Evolutionary conservation across 345 rosid genomes (phyloP).

Genomic region (Acer campestre): DNA sequence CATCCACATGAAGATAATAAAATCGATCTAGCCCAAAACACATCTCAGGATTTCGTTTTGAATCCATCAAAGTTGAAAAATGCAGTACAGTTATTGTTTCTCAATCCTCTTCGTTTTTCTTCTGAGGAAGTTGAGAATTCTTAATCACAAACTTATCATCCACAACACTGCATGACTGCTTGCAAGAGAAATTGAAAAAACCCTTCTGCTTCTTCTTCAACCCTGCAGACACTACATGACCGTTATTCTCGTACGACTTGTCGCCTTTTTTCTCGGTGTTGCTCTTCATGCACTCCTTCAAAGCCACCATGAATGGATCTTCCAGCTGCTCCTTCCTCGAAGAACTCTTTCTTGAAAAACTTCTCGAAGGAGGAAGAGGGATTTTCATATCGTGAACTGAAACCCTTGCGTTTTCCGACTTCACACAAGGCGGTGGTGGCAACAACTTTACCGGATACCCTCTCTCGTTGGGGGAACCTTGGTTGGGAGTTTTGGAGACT

Average conservation of each 20-base stretch:
- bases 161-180: constrained; percentile 14
- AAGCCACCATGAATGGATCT: constrained; percentile 25
- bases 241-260: too few species aligned
- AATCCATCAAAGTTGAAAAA: background rate
- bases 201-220: constrained; percentile 2
- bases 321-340: background rate
- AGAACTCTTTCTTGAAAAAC: background rate
- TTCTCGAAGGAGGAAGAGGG: constrained; percentile 23
- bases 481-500: constrained; percentile 13
- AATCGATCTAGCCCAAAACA: background rate
- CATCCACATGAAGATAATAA: too few species aligned
- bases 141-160: background rate
- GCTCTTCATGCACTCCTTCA: constrained; percentile 20
- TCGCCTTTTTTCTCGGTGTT: background rate
- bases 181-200: constrained; percentile 15
- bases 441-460: background rate
- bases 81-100: background rate
- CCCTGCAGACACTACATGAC: too few species aligned
- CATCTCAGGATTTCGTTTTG: background rate
- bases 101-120: background rate
- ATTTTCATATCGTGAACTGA: constrained; percentile 5
- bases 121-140: background rate
- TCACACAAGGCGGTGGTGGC: constrained; percentile 22
- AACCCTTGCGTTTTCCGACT: background rate
- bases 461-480: background rate